Evolutionary conservation across 495 filamentous ascomycete species (phyloP).

Genomic region (Podospora bellae-mahoneyi): DNA sequence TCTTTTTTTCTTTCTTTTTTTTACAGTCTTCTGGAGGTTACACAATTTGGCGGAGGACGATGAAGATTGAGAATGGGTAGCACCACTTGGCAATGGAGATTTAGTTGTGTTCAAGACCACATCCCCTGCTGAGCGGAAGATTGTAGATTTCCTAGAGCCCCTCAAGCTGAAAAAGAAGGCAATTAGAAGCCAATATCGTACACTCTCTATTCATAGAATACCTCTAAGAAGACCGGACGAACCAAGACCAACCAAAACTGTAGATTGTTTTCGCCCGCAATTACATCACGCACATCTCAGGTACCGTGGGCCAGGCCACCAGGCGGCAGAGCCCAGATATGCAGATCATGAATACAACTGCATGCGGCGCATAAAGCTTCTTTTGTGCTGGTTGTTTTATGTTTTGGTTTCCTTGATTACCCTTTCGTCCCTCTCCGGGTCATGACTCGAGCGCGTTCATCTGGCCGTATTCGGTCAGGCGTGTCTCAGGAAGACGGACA

Average conservation of each 20-base stretch:
- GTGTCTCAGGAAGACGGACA: not conserved
- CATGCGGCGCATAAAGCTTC: conserved; percentile 8
- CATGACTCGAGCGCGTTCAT: not conserved
- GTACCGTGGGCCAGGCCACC: not conserved
- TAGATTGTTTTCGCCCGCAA: not conserved
- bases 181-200: not conserved
- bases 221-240: not conserved
- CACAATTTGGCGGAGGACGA: not conserved
- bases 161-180: conserved; percentile 8
- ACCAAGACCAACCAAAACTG: not conserved
- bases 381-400: conserved; percentile 1
- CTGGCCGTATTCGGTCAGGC: not conserved
- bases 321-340: not conserved
- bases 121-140: not conserved
- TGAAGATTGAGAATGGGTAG: not conserved
- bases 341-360: not conserved
- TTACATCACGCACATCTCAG: conserved; percentile 6
- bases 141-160: not conserved
- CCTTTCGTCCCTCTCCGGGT: not conserved
- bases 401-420: conserved; percentile 1
- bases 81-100: not conserved
- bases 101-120: not conserved
- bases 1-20: not conserved
- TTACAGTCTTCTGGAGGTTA: not conserved
- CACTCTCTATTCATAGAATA: not conserved